Conservation (phyloP, 768 basidiomycete species). For the Jaapia argillacea region DNA sequence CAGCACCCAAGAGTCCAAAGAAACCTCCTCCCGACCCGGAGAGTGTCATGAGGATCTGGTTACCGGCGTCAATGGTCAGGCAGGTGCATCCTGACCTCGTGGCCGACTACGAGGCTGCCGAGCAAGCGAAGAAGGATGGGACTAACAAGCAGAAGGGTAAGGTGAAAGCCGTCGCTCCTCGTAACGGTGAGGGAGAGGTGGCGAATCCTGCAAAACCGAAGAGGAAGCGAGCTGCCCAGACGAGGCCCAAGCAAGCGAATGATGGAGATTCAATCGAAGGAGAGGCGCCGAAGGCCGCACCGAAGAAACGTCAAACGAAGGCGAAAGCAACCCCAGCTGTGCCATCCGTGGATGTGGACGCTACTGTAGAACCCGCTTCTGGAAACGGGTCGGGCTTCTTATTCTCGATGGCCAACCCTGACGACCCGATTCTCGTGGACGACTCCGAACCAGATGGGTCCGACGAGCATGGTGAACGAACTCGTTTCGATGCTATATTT, state of each 20-base stretch:
- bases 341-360: background rate
- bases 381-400: background rate
- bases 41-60: slow-evolving; percentile 26
- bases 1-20: slow-evolving; percentile 7
- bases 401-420: background rate
- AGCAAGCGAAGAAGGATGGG: slow-evolving; percentile 12
- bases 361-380: background rate
- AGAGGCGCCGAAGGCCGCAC: background rate
- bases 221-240: background rate
- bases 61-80: slow-evolving; percentile 31
- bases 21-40: slow-evolving; percentile 20
- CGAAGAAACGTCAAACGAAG: background rate
- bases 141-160: slow-evolving; percentile 5
- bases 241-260: background rate
- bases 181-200: background rate
- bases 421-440: background rate
- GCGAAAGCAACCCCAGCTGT: background rate
- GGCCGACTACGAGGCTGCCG: slow-evolving; percentile 19
- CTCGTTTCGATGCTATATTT: background rate
- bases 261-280: background rate
- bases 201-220: background rate
- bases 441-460: background rate
- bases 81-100: slow-evolving; percentile 30
- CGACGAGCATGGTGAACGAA: background rate
- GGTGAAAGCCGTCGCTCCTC: slow-evolving; percentile 3